A percentile compares a stretch with the other conserved stretches of the same genome.
Conservation (phyloP, 176 grass and related monocot genomes). For the Alopecurus myosuroides region DNA sequence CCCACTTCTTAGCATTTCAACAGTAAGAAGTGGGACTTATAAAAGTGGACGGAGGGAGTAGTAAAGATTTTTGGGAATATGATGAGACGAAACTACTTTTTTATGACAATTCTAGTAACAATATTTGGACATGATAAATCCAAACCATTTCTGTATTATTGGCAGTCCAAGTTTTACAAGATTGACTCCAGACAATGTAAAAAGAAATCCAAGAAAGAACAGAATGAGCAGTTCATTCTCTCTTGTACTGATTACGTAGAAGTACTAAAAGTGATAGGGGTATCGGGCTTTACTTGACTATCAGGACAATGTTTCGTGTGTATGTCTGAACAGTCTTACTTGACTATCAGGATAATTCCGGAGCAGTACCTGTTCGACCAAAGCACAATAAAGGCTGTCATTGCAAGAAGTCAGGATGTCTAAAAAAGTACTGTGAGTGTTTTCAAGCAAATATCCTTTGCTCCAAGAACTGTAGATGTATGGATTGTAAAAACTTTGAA, state of each 20-base stretch:
- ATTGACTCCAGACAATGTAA: background rate
- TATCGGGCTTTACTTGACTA: too few relatives aligned
- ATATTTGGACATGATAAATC: background rate
- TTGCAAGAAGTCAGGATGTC: conserved; percentile 77
- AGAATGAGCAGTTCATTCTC: background rate
- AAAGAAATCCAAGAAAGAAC: background rate
- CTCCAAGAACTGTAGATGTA: conserved; percentile 74
- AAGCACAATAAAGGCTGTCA: conserved; percentile 83
- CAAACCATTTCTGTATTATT: background rate
- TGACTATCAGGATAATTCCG: conserved; percentile 51
- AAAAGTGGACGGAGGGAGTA: too few relatives aligned
- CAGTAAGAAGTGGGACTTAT: too few relatives aligned
- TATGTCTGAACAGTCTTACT: conserved; percentile 6
- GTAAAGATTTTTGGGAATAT: background rate
- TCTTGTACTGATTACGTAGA: background rate
- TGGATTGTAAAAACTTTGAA: conserved; percentile 69
- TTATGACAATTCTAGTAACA: background rate
- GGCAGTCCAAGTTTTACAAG: background rate
- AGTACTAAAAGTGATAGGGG: background rate
- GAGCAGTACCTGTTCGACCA: conserved; percentile 42
- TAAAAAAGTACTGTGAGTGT: conserved; percentile 84
- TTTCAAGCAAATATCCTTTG: conserved; percentile 81
- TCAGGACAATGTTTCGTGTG: background rate
- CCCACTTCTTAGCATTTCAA: too few relatives aligned
- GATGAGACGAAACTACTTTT: background rate